Base-by-base conservation (phyloP, 192 early-diverging fungal species). In the Mortierella alpina region DNA sequence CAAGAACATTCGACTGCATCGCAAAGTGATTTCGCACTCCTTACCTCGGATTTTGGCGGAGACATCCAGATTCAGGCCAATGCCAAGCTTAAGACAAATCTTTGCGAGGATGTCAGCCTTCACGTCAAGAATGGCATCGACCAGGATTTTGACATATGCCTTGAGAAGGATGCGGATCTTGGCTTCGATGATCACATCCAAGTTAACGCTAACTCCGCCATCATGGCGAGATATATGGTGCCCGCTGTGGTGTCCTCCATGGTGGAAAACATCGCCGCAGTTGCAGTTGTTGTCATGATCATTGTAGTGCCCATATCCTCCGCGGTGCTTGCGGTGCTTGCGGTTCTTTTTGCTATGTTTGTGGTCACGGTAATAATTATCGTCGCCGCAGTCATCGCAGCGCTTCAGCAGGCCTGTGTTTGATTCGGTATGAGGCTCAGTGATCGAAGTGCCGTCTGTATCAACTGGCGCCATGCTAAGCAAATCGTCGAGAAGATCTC, bases 51-150 rank as follows among this genome's bases (percentile, higher is more conserved):
- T 48, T 47, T 69, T 69, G 45, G 56, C 67, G 40, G 45, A 22
- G 14, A 69, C 17, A 59, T 69, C 67, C 0, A 67, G 47, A 67
- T 67, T n/a, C 13, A 69, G 44, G 23, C 48, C 46, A n/a, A 69
- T 17, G 23, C 59, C 50, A 55, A 69, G n/a, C 45, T 69, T 69
- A 9, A 58, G 13, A 15, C 52, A 52, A 6, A 69, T n/a, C 55
- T 69, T 69, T 41, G 47, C 56, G 1, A 58, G 31, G 14, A 69
- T 69, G 40, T 59, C 67, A n/a, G 67, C 67, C 67, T 69, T 69
- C 23, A 59, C 51, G 39, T 59, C 67, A 48, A 69, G 48, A 15
- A 69, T 20, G 6, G 67, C 23, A 46, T 59, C 67, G 15, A 69
- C 67, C 4, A 56, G 15, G 56, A 69, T 58, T 7, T 47, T 31